These are phyloP conservation scores for Lepiota brunneoincarnata DNA, from an alignment of 768 basidiomycete species.

Conservation along the genomic window DNA sequence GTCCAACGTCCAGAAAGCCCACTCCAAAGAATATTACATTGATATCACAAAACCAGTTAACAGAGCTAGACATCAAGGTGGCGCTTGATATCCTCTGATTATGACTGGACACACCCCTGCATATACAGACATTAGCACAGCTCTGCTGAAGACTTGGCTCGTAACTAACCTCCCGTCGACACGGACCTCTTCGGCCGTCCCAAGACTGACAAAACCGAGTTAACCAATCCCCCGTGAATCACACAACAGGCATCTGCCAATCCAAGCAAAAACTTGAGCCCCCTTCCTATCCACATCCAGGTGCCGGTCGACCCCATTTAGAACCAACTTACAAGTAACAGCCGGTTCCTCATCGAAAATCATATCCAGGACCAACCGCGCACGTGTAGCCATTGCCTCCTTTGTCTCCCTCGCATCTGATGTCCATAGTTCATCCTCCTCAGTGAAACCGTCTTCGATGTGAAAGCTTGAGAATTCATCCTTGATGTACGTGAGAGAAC, in stretches of 20 bases:
- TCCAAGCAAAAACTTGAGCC: neutral
- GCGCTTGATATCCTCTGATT: neutral
- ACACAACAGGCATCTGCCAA: constrained; percentile 62
- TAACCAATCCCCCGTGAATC: constrained; percentile 62
- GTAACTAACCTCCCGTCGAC: constrained; percentile 59
- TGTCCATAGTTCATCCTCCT: constrained; percentile 63
- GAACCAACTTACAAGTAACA: constrained; percentile 45
- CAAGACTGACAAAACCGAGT: constrained; percentile 47
- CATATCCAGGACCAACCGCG: constrained; percentile 47
- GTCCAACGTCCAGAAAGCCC: no score
- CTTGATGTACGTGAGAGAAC: constrained; percentile 45
- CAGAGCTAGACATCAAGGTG: neutral
- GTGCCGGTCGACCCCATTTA: neutral
- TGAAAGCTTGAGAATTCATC: constrained; percentile 46
- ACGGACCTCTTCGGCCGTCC: constrained; percentile 44
- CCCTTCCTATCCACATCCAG: no score
- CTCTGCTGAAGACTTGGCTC: neutral
- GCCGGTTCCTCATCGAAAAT: constrained; percentile 46
- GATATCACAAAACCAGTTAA: neutral
- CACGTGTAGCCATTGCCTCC: constrained; percentile 44
- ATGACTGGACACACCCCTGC: constrained; percentile 7
- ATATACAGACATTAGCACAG: neutral
- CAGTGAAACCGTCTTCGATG: constrained; percentile 57
- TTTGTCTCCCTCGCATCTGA: constrained; percentile 51
- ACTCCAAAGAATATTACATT: no score